These are phyloP conservation scores for Verticillium longisporum DNA, from an alignment of 2,329 filamentous ascomycete genomes.

Conservation along the genomic window DNA sequence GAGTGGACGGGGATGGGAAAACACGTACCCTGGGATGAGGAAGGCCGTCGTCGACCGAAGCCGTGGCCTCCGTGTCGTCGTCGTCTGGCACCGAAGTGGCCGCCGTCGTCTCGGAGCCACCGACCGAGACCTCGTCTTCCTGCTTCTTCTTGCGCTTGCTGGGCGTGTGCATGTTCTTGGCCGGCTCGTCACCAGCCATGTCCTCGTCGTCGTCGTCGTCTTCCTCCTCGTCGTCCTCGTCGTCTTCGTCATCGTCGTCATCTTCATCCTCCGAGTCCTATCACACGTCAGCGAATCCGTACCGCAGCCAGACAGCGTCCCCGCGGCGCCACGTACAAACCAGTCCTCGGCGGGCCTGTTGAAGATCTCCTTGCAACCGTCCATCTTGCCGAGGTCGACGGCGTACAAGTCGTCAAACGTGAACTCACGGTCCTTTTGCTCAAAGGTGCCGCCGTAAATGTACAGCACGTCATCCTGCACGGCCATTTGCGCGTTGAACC, in stretches of 20 bases:
- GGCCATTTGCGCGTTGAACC: constrained; percentile 86
- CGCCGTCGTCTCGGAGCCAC: constrained; percentile 17
- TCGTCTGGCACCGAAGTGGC: constrained; percentile 26
- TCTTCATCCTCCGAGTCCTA: constrained; percentile 55
- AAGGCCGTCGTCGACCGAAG: constrained; percentile 63
- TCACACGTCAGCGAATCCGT: constrained; percentile 6
- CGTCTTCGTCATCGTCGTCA: constrained; percentile 51
- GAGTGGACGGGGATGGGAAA: neutral
- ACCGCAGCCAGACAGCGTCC: constrained; percentile 20
- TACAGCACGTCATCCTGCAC: constrained; percentile 91
- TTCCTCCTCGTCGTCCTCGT: constrained; percentile 46
- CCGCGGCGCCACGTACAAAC: constrained; percentile 48
- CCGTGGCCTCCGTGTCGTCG: constrained; percentile 40
- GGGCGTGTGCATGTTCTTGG: constrained; percentile 36
- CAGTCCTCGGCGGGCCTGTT: constrained; percentile 78
- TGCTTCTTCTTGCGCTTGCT: constrained; percentile 53
- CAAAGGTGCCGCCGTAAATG: constrained; percentile 91
- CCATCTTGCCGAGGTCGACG: constrained; percentile 88
- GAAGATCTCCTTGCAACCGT: constrained; percentile 90
- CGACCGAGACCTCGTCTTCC: constrained; percentile 28
- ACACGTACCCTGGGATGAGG: constrained; percentile 57
- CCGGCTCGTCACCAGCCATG: constrained; percentile 38
- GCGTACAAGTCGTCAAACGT: constrained; percentile 95
- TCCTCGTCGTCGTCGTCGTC: constrained; percentile 42
- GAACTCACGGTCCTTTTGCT: constrained; percentile 90